phyloP scores from a whole-genome alignment of 2,329 filamentous ascomycete genomes.

The Cordyceps fumosorosea region DNA sequence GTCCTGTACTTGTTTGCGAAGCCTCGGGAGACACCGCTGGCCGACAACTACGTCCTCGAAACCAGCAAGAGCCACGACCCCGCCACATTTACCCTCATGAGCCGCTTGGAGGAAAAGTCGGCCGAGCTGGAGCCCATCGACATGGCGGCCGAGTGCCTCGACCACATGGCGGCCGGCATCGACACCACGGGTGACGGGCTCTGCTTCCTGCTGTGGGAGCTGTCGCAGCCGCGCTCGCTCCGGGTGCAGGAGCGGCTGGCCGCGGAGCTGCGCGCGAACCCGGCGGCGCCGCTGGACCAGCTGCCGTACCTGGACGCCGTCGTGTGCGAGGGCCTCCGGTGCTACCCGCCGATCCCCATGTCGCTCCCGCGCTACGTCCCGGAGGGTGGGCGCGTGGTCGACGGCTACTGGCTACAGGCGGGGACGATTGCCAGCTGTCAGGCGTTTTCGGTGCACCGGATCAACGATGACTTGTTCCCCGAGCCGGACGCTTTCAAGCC shows the following conservation, averaged over 20 bases:
- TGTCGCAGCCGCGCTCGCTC: constrained; percentile 53
- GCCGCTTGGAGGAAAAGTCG: constrained; percentile 48
- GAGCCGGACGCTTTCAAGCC: constrained; percentile 73
- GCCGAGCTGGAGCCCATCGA: constrained; percentile 43
- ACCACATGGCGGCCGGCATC: constrained; percentile 66
- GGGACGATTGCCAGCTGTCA: constrained; percentile 54
- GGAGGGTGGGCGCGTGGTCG: constrained; percentile 45
- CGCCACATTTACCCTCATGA: constrained; percentile 50
- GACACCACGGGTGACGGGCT: constrained; percentile 65
- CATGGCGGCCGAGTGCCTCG: constrained; percentile 61
- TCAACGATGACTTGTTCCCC: constrained; percentile 63
- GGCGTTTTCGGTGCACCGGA: constrained; percentile 52
- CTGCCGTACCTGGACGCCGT: constrained; percentile 57
- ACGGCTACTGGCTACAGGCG: constrained; percentile 47
- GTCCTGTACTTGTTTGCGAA: constrained; percentile 43
- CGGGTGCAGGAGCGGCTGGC: constrained; percentile 45
- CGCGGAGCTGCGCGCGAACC: constrained; percentile 42
- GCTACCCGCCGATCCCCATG: constrained; percentile 60
- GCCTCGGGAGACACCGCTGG: constrained; percentile 51
- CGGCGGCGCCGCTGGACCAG: constrained; percentile 37
- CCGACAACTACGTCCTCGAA: constrained; percentile 52
- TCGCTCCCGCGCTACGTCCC: constrained; percentile 57
- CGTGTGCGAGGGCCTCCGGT: constrained; percentile 54
- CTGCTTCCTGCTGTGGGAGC: constrained; percentile 65
- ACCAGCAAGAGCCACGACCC: constrained; percentile 40